phyloP scores from a whole-genome alignment of 352 stramenopile genomes.

The Phytophthora citrophthora region DNA sequence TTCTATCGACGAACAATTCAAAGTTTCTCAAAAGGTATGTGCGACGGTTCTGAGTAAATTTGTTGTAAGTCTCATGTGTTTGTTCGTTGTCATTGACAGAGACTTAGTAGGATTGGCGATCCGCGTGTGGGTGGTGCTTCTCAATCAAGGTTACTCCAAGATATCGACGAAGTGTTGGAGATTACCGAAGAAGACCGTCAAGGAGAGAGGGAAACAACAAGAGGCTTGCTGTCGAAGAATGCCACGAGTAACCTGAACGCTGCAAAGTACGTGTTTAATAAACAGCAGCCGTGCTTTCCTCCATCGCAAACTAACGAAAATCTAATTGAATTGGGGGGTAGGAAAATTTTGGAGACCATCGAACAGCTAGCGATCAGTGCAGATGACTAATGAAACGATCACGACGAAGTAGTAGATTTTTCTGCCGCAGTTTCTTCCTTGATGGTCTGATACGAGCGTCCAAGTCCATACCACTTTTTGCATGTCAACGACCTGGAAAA shows the following conservation, averaged over 20 bases:
- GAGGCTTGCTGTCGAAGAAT: slow-evolving; percentile 43
- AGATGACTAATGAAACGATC: slow-evolving; percentile 12
- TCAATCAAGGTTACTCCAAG: slow-evolving; percentile 12
- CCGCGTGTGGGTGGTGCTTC: neutral
- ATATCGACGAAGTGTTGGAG: slow-evolving; percentile 31
- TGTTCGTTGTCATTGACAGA: slow-evolving; percentile 5
- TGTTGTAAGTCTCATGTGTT: too few relatives aligned
- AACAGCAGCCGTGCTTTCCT: slow-evolving; percentile 3
- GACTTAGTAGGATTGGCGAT: slow-evolving; percentile 26
- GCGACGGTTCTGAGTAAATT: too few relatives aligned
- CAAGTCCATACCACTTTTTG: slow-evolving; percentile 48
- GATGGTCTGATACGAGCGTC: slow-evolving; percentile 34
- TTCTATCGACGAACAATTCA: slow-evolving; percentile 69
- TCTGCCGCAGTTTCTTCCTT: slow-evolving; percentile 17
- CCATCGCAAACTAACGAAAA: slow-evolving; percentile 21
- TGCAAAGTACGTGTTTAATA: slow-evolving; percentile 44
- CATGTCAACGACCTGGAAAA: slow-evolving; percentile 47
- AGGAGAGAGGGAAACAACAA: neutral
- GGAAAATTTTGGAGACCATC: slow-evolving; percentile 47
- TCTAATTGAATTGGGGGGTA: slow-evolving; percentile 35
- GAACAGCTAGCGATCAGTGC: slow-evolving; percentile 38
- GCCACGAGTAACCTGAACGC: slow-evolving; percentile 43
- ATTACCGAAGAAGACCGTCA: slow-evolving; percentile 2
- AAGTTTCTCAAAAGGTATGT: slow-evolving; percentile 47
- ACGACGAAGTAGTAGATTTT: slow-evolving; percentile 20